Base-by-base conservation (phyloP, 352 stramenopile species). In the Phytophthora kernoviae region DNA sequence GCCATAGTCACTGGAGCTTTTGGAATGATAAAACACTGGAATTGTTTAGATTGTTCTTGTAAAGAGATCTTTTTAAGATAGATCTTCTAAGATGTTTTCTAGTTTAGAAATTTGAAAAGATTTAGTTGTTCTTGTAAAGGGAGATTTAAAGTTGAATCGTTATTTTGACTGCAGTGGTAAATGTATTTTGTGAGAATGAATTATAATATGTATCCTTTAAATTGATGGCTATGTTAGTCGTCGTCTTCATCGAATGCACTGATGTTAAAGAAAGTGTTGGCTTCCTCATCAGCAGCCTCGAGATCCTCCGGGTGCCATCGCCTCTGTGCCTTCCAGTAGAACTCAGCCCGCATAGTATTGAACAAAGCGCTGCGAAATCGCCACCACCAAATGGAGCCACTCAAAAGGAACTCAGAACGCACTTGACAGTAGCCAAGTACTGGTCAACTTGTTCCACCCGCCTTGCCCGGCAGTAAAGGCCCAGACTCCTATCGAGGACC, bases 301-400 rank as follows among this genome's bases (percentile, higher is more conserved):
- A 42, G 5, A 17, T 73, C 64, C 22, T 65, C 43, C 2, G 48
- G 20, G 44, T 73, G 52, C 45, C 46, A 55, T 18, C 52, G 58
- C 12, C 27, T n/a, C 20, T 73, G 62, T 2, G 64, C 46, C 7
- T 47, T 68, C 64, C 64, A 73, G 52, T 47, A 73, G 12, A 65
- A 14, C n/a, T 69, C 52, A 20, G n/a, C 1, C 34, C 61, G 14
- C 32, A 56, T 44, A 1, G 1, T 18, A 3, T 3, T 14, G 17
- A 45, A 0, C 18, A 60, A 18, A 1, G 24, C 22, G 7, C 46
- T 32, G 9, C 18, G 45, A 39, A 68, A 68, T 10, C 65, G 48
- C 20, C 30, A n/a, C 11, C 55, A 54, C 55, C 60, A 70, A 32
- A 67, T 40, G 42, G 24, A 58, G 1, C 8, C 21, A 24, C 33